phyloP scores from a whole-genome alignment of 2,329 filamentous ascomycete genomes.

The Monosporascus ibericus region DNA sequence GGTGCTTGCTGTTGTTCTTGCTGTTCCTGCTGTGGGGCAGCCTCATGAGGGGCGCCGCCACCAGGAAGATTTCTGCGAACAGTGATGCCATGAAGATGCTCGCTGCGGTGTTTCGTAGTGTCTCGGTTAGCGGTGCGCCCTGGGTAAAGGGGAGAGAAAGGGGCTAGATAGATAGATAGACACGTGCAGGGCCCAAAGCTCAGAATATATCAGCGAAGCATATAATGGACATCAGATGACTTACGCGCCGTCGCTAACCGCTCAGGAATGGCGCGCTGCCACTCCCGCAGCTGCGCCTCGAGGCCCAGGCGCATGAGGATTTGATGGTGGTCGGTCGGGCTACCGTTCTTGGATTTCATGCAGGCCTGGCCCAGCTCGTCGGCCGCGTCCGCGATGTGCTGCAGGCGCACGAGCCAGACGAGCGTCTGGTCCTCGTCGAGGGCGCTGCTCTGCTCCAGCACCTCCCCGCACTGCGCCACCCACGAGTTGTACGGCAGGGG shows the following conservation, averaged over 20 bases:
- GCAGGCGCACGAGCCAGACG: constrained; percentile 36
- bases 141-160: neutral
- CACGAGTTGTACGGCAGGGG: constrained; percentile 33
- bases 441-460: constrained; percentile 32
- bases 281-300: constrained; percentile 39
- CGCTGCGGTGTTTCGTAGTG: constrained; percentile 13
- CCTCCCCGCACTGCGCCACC: constrained; percentile 38
- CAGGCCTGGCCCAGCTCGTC: constrained; percentile 23
- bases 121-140: constrained; percentile 2
- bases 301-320: constrained; percentile 41
- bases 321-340: constrained; percentile 33
- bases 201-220: neutral
- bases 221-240: constrained; percentile 1
- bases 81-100: constrained; percentile 28
- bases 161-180: neutral
- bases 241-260: constrained; percentile 24
- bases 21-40: neutral
- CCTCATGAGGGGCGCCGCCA: constrained; percentile 31
- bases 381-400: constrained; percentile 34
- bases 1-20: constrained; percentile 6
- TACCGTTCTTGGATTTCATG: constrained; percentile 10
- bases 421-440: constrained; percentile 36
- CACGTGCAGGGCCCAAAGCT: constrained; percentile 6
- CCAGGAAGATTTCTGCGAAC: constrained; percentile 33
- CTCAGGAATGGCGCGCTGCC: constrained; percentile 30